These are phyloP conservation scores for Apocynum venetum DNA, from an alignment of 257 asterid species.

Conservation along the genomic window DNA sequence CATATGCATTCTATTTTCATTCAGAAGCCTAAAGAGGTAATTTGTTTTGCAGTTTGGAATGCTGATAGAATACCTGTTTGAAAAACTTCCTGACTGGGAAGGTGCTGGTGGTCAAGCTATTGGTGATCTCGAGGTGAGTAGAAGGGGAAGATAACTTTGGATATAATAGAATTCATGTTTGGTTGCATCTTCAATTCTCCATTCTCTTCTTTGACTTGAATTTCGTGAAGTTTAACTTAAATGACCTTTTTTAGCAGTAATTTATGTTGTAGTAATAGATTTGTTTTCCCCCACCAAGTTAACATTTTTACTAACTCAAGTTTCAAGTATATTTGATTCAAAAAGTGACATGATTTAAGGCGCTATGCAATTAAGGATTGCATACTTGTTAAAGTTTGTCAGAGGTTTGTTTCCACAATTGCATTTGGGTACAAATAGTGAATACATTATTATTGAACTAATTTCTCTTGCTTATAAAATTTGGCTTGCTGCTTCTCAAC, in stretches of 20 bases:
- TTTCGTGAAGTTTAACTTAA: neutral
- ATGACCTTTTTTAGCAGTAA: neutral
- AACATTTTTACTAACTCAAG: neutral
- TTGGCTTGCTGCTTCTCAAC: neutral
- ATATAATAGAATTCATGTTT: neutral
- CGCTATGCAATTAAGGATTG: neutral
- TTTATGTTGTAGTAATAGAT: neutral
- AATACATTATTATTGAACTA: neutral
- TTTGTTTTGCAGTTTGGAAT: conserved; percentile 75
- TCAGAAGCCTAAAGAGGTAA: conserved; percentile 19
- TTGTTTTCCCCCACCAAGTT: neutral
- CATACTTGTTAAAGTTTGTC: neutral
- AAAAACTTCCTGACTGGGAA: conserved; percentile 60
- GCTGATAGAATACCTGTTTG: conserved; percentile 82
- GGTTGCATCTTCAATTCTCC: neutral
- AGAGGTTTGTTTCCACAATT: neutral
- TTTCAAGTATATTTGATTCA: neutral
- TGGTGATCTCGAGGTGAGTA: conserved; percentile 82
- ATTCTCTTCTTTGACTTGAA: neutral
- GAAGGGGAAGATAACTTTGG: neutral
- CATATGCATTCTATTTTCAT: conserved; percentile 3
- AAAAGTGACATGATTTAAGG: neutral
- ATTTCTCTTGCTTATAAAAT: neutral
- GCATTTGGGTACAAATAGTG: neutral
- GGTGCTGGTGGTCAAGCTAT: conserved; percentile 67